phyloP scores from a whole-genome alignment of 1,284 basidiomycete genomes.

The Anthracocystis walkeri region DNA sequence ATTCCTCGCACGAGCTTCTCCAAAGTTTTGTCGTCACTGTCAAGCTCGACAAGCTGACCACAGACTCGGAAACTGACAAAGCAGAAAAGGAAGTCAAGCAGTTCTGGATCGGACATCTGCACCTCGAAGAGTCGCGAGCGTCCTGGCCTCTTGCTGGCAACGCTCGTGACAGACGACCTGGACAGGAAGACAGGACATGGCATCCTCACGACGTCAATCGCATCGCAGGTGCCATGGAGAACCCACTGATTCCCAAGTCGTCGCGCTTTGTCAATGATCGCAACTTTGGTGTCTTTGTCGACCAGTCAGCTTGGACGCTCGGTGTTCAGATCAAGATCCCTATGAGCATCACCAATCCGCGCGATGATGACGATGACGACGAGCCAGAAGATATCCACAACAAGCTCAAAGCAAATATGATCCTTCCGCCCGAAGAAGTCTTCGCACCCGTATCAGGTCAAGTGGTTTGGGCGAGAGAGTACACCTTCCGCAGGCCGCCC shows the following conservation, averaged over 20 bases:
- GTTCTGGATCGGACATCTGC: slow-evolving; percentile 59
- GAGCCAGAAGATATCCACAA: slow-evolving; percentile 4
- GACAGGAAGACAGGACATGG: slow-evolving; percentile 46
- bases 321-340: slow-evolving; percentile 51
- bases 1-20: slow-evolving; percentile 21
- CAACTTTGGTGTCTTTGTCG: slow-evolving; percentile 47
- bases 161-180: slow-evolving; percentile 24
- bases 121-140: slow-evolving; percentile 36
- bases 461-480: slow-evolving; percentile 57
- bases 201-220: slow-evolving; percentile 47
- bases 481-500: slow-evolving; percentile 41
- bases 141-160: slow-evolving; percentile 59
- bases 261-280: slow-evolving; percentile 31
- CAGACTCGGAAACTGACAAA: not conserved
- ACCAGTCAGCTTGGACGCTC: slow-evolving; percentile 47
- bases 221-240: slow-evolving; percentile 56
- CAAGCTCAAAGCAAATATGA: slow-evolving; percentile 11
- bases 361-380: slow-evolving; percentile 28
- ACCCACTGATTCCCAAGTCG: slow-evolving; percentile 50
- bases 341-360: slow-evolving; percentile 42
- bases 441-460: slow-evolving; percentile 58
- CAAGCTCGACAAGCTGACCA: slow-evolving; percentile 17
- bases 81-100: slow-evolving; percentile 14
- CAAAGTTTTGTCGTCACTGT: slow-evolving; percentile 44
- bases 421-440: slow-evolving; percentile 45